Conservation (phyloP, 208 protist species). For the Leishmania arabica region DNA sequence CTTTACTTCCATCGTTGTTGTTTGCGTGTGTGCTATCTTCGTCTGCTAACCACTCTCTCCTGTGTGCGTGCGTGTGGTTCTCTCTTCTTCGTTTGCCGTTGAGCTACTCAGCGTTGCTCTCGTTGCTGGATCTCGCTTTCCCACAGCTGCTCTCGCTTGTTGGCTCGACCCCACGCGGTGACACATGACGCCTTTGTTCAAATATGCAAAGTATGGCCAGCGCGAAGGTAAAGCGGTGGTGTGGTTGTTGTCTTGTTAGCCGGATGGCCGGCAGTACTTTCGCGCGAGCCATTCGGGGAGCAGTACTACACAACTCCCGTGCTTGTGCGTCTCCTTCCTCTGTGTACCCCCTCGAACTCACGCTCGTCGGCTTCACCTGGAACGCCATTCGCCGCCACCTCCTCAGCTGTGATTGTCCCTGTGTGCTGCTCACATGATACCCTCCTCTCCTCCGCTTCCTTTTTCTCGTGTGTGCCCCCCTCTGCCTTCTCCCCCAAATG, state of each 20-base stretch:
- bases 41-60: not conserved
- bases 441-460: not conserved
- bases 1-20: not conserved
- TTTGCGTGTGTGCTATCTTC: not conserved
- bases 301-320: not conserved
- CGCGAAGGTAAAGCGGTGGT: not conserved
- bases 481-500: not conserved
- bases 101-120: not conserved
- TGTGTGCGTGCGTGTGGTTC: not conserved
- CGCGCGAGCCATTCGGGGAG: not conserved
- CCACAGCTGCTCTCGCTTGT: not conserved
- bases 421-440: not conserved
- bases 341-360: not conserved
- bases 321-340: not conserved
- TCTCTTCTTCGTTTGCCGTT: slow-evolving; percentile 2
- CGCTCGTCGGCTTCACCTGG: not conserved
- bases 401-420: not conserved
- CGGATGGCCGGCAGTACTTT: not conserved
- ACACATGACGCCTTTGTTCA: not conserved
- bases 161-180: not conserved
- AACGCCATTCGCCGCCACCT: not conserved
- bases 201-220: not conserved
- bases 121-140: not conserved
- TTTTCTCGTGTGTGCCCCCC: not conserved
- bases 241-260: not conserved